Base-by-base conservation (phyloP, 2,329 filamentous ascomycete genomes). In the Dothiorella sarmentorum region DNA sequence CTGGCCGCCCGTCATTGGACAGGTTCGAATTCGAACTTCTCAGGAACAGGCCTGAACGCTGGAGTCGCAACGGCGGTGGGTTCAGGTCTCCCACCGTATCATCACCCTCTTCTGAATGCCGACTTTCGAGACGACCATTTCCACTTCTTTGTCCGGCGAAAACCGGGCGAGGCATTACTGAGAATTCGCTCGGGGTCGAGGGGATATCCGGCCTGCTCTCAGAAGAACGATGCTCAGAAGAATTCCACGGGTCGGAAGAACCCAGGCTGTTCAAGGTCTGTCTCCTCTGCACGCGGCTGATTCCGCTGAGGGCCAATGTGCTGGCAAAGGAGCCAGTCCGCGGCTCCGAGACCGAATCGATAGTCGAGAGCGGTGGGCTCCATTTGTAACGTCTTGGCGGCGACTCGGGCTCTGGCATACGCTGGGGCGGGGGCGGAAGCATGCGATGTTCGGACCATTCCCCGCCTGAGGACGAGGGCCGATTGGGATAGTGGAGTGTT, bases 61-160 rank as follows among this genome's bases (percentile, higher is more conserved):
- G 72, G 61, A 66, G 67, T 26, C 69, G 67, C 45, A 75, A 61
- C 3, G 71, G 72, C 33, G 71, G 70, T 22, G 71, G 72, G 18
- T 72, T 66, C n/a, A 75, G 63, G 10, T 73, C 72, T 17, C 70
- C 71, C 27, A 75, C 68, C 2, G 70, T 73, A 58, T 75, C 73
- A 24, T 73, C 65, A n/a, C 67, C 66, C 62, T 74, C 72, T 27
- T 71, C 69, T 10, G 67, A 71, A 26, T 72, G 68, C 57, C 67
- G 67, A n/a, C 72, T 68, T 35, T 63, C 44, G 5, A 62, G 63
- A 42, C 64, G 58, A 60, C 49, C 33, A 20, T 27, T 53, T 37
- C 49, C 62, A 57, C 29, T 66, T 63, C 29, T 43, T 40, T 29
- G 59, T 35, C 70, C 69, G 37, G 69, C 69, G 60, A 75, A 74